These are phyloP conservation scores for Myrica gale DNA, from an alignment of 306 rosid species.

Conservation along the genomic window DNA sequence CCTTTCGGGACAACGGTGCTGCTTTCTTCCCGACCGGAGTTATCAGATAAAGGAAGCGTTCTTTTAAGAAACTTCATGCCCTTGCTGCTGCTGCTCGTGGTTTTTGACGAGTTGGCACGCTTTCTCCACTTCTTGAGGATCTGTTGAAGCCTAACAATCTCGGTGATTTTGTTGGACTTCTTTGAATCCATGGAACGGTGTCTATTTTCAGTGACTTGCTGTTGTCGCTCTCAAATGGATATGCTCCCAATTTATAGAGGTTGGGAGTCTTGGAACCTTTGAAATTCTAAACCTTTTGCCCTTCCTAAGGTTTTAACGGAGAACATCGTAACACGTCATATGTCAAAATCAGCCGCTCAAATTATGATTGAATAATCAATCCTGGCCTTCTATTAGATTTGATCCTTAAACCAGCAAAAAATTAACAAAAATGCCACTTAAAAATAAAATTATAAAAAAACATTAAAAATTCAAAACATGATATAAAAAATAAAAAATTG, in stretches of 20 bases:
- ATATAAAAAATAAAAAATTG: no score
- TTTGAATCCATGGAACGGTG: conserved; percentile 54
- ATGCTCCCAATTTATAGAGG: conserved; percentile 51
- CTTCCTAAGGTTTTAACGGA: no score
- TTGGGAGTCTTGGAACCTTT: background rate
- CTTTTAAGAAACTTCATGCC: conserved; percentile 68
- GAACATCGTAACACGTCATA: no score
- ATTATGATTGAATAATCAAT: no score
- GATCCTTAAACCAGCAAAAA: no score
- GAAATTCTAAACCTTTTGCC: conserved; percentile 15
- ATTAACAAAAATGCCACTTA: no score
- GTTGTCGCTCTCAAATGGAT: conserved; percentile 21
- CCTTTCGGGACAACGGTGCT: conserved; percentile 73
- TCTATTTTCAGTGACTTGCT: conserved; percentile 16
- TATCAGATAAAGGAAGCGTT: conserved; percentile 60
- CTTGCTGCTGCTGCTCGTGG: conserved; percentile 32
- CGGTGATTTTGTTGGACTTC: conserved; percentile 85
- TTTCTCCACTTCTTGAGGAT: conserved; percentile 95
- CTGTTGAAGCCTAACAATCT: conserved; percentile 90
- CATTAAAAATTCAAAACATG: no score
- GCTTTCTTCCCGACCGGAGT: conserved; percentile 25
- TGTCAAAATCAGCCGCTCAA: no score
- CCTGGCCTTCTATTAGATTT: no score
- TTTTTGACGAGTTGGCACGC: conserved; percentile 60
- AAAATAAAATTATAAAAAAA: no score